Evolutionary conservation across 345 rosid species (phyloP).

Genomic region (Zanthoxylum bungeanum): DNA sequence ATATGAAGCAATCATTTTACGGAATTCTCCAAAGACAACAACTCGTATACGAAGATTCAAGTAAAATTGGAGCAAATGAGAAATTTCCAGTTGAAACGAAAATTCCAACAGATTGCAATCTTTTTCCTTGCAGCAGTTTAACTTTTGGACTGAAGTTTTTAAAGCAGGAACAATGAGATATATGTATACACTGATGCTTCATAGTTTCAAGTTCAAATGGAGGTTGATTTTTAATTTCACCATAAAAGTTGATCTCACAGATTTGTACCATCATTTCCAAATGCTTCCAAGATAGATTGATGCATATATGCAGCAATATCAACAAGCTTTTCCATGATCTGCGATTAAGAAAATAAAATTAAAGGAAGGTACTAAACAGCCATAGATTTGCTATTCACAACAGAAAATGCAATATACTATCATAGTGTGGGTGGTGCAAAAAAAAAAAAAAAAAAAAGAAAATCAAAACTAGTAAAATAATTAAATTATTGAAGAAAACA

Average conservation of each 20-base stretch:
- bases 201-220: not conserved
- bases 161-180: not conserved
- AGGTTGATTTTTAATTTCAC: not conserved
- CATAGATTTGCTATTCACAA: not conserved
- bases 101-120: not conserved
- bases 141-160: not conserved
- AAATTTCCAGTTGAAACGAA: not conserved
- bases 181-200: conserved; percentile 5
- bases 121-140: not conserved
- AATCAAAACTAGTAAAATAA: not conserved
- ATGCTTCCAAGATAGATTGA: conserved; percentile 61
- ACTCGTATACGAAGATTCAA: not conserved
- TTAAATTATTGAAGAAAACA: not conserved
- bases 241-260: not conserved
- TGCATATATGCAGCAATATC: conserved; percentile 59
- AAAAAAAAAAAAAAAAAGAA: not conserved
- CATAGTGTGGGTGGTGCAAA: not conserved
- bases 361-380: not conserved
- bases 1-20: not conserved
- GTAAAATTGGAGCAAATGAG: not conserved
- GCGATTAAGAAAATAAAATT: conserved; percentile 22
- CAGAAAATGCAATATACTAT: not conserved
- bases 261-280: conserved; percentile 60
- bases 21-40: not conserved
- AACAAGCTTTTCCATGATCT: conserved; percentile 78